Evolutionary conservation across 2,329 filamentous ascomycete genomes (phyloP).

Genomic region (Penicillium sp.): DNA sequence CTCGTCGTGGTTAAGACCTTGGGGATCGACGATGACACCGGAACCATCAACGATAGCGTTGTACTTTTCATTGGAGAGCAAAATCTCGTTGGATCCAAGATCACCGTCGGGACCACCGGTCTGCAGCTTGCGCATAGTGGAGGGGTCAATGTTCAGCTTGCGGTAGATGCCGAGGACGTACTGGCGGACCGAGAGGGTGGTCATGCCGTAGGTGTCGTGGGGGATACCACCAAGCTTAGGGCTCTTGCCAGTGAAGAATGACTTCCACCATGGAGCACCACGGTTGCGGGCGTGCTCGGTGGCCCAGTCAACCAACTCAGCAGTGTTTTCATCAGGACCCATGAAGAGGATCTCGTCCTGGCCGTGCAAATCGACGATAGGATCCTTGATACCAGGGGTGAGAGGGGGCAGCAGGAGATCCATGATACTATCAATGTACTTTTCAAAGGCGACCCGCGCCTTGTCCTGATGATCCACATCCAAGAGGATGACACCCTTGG

Average conservation of each 20-base stretch:
- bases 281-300: conserved; percentile 84
- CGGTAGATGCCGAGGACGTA: conserved; percentile 96
- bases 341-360: conserved; percentile 97
- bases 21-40: conserved; percentile 87
- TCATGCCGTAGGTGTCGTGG: conserved; percentile 96
- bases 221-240: conserved; percentile 94
- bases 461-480: conserved; percentile 94
- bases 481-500: conserved; percentile 93
- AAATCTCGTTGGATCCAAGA: conserved; percentile 94
- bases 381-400: conserved; percentile 97
- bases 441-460: conserved; percentile 88
- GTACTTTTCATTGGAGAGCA: conserved; percentile 94
- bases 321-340: conserved; percentile 98
- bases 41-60: conserved; percentile 92
- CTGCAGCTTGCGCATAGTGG: conserved; percentile 85
- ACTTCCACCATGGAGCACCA: conserved; percentile 98
- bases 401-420: conserved; percentile 84
- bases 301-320: conserved; percentile 96
- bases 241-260: conserved; percentile 98
- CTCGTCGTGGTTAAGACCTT: conserved; percentile 79
- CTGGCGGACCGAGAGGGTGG: conserved; percentile 89
- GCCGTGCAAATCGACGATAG: conserved; percentile 89
- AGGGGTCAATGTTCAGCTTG: conserved; percentile 84
- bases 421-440: conserved; percentile 98
- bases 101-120: conserved; percentile 96